Percentiles rank a stretch among this genome's conserved stretches.
Evolutionary conservation across 176 grass and related monocot species (phyloP).

Genomic region (Phyllostachys edulis): DNA sequence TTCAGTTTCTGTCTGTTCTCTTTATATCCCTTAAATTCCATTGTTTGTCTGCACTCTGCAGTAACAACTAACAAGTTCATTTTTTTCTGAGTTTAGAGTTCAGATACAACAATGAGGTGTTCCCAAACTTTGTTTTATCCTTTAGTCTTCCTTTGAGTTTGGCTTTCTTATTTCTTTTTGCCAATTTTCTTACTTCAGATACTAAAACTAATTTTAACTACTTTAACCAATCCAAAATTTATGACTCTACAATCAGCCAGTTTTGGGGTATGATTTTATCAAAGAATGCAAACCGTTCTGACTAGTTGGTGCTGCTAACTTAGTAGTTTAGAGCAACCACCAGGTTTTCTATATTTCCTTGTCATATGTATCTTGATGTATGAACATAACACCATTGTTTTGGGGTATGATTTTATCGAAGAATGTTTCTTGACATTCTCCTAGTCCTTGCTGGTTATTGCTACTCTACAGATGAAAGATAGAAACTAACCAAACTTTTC

Average conservation of each 20-base stretch:
- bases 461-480: neutral
- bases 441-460: neutral
- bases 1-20: neutral
- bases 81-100: constrained; percentile 8
- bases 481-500: constrained; percentile 5
- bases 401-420: neutral
- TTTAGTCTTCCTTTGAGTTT: neutral
- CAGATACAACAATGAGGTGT: neutral
- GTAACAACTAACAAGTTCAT: neutral
- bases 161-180: constrained; percentile 2
- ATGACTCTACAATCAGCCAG: neutral
- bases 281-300: neutral
- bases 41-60: neutral
- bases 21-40: neutral
- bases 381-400: neutral
- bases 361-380: neutral
- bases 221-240: neutral
- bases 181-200: neutral
- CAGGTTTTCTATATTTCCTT: neutral
- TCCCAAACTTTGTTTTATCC: constrained; percentile 13
- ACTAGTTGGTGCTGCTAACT: neutral
- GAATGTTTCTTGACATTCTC: neutral
- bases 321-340: neutral
- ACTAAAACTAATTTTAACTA: neutral
- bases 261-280: neutral